Percentiles rank a stretch among this genome's conserved stretches.
Evolutionary conservation across 352 stramenopile genomes (phyloP).

Genomic region (Globisporangium nodosum): DNA sequence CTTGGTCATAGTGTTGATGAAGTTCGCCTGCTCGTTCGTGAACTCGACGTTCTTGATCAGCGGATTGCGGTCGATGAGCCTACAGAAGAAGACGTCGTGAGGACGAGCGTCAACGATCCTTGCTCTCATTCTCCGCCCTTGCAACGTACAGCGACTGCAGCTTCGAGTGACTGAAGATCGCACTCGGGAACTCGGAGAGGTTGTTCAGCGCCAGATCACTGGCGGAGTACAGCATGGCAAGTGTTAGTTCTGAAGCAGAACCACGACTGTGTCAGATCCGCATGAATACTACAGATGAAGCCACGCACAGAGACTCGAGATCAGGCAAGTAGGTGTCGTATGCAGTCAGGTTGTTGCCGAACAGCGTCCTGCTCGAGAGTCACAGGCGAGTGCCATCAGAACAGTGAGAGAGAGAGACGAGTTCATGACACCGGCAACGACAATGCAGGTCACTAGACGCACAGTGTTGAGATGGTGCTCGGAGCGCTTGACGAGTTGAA

Average conservation of each 20-base stretch:
- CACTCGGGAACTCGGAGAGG: neutral
- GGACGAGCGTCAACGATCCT: too few relatives aligned
- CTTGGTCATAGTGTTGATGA: neutral
- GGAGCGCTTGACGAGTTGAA: too few relatives aligned
- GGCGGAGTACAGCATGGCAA: neutral
- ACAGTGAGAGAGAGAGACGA: neutral
- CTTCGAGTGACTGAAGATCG: slow-evolving; percentile 6
- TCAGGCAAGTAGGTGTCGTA: slow-evolving; percentile 5
- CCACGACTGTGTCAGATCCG: too few relatives aligned
- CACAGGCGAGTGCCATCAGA: neutral
- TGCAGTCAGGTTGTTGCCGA: slow-evolving; percentile 1
- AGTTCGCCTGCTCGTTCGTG: slow-evolving; percentile 2
- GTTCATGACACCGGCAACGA: neutral
- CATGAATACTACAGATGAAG: too few relatives aligned
- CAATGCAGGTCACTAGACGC: neutral
- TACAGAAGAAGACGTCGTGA: neutral
- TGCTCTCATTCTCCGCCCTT: neutral
- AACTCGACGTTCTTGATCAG: neutral
- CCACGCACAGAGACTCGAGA: slow-evolving; percentile 7
- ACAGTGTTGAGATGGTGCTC: too few relatives aligned
- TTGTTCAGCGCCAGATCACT: slow-evolving; percentile 3
- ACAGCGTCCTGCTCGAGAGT: neutral
- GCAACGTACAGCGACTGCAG: slow-evolving; percentile 4
- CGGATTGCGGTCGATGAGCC: neutral
- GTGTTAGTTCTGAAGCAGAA: too few relatives aligned